A percentile compares a stretch with the other conserved stretches of the same genome.
Evolutionary conservation across 2,329 filamentous ascomycete genomes (phyloP).

Genomic region (Fusarium albosuccineum): DNA sequence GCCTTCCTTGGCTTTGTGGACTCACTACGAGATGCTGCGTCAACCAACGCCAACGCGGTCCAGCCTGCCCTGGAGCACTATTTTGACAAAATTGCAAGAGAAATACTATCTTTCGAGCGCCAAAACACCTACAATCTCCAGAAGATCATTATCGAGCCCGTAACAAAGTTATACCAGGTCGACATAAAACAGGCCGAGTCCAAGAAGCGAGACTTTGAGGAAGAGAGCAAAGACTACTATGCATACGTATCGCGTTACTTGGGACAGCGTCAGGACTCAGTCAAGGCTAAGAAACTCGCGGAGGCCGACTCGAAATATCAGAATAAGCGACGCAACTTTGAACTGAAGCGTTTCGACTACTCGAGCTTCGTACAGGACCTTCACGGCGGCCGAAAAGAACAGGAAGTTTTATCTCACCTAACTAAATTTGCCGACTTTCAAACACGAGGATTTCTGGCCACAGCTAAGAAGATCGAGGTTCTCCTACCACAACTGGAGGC

Average conservation of each 20-base stretch:
- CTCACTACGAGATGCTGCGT: conserved; percentile 86
- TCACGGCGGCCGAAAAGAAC: conserved; percentile 98
- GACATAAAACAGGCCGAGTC: conserved; percentile 98
- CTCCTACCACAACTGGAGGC: conserved; percentile 92
- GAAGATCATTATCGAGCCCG: conserved; percentile 93
- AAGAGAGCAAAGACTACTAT: conserved; percentile 99
- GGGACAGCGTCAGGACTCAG: conserved; percentile 93
- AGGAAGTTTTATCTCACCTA: conserved; percentile 93
- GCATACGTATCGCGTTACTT: conserved; percentile 94
- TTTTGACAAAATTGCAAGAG: conserved; percentile 94
- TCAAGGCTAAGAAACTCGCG: conserved; percentile 96
- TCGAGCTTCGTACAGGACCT: conserved; percentile 99
- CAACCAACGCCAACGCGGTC: conserved; percentile 95
- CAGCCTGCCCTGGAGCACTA: conserved; percentile 97
- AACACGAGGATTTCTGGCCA: conserved; percentile 82
- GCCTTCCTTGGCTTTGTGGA: conserved; percentile 86
- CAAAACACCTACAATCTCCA: conserved; percentile 88
- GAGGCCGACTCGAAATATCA: conserved; percentile 98
- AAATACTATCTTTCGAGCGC: conserved; percentile 89
- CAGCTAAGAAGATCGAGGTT: conserved; percentile 88
- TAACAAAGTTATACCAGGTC: conserved; percentile 89
- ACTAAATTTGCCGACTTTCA: conserved; percentile 95
- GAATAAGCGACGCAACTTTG: conserved; percentile 91
- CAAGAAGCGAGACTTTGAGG: conserved; percentile 98
- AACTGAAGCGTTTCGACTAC: conserved; percentile 98